Conservation (phyloP, 2,329 filamentous ascomycete genomes). For the Fusarium tricinctum region DNA sequence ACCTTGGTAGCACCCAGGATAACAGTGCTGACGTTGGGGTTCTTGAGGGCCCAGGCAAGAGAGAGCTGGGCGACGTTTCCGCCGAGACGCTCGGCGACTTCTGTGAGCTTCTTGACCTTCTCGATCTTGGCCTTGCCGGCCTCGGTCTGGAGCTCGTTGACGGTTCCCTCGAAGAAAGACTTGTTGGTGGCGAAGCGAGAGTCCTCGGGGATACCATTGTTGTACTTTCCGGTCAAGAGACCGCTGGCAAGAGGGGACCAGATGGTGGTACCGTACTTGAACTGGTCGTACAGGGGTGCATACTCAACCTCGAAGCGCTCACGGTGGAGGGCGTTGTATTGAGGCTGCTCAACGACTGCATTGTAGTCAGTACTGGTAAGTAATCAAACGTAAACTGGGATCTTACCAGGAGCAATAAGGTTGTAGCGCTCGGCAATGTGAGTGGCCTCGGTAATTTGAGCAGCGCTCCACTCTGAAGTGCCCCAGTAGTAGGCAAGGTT, state of each 20-base stretch:
- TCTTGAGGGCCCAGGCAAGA: conserved; percentile 48
- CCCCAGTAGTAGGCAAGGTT: conserved; percentile 58
- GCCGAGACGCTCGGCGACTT: conserved; percentile 46
- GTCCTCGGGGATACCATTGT: conserved; percentile 67
- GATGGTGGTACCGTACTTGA: conserved; percentile 71
- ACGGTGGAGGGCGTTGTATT: conserved; percentile 74
- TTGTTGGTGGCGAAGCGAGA: conserved; percentile 64
- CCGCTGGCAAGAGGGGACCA: conserved; percentile 70
- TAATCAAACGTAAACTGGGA: rapidly evolving
- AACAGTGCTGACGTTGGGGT: conserved; percentile 50
- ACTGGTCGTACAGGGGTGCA: conserved; percentile 69
- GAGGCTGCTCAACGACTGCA: conserved; percentile 73
- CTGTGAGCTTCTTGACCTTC: conserved; percentile 46
- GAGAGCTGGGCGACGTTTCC: conserved; percentile 46
- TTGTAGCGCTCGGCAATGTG: conserved; percentile 69
- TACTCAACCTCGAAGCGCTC: conserved; percentile 75
- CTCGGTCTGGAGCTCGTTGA: conserved; percentile 29
- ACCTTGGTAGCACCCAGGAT: conserved; percentile 50
- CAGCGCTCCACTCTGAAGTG: conserved; percentile 77
- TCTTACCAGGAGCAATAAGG: conserved; percentile 67
- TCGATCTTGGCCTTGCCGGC: conserved; percentile 49
- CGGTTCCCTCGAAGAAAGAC: conserved; percentile 37
- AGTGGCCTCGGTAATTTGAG: conserved; percentile 73
- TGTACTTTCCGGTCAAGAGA: conserved; percentile 76
- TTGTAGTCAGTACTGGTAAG: rapidly evolving